Evolutionary conservation across 2,329 filamentous ascomycete genomes (phyloP), one percentile per base, ranked within the genome.

Genomic region (Fusarium lateritium): DNA sequence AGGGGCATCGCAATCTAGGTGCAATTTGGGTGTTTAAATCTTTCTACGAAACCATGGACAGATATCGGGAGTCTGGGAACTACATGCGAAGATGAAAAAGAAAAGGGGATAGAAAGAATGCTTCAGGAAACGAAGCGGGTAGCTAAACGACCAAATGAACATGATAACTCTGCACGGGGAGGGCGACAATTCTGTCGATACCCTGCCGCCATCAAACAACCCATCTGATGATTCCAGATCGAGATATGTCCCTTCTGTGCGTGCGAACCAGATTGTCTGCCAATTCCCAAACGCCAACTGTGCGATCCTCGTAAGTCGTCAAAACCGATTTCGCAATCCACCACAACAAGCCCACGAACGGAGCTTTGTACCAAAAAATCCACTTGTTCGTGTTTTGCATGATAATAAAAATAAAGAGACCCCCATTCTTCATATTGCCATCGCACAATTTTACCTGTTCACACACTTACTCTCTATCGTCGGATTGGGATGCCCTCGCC

Each of bases 401-500:
- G 52, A 54, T 49, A 43, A 50, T n/a, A 42, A 28, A 38, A 34
- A n/a, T 39, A 28, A 44, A 47, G 39, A 44, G 36, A 34, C 36
- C 36, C 19, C 36, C 44, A 40, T 36, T 38, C 17, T 51, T 42
- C 45, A 46, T 54, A 33, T 57, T 56, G 38, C 31, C 40, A 28
- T 42, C 33, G 36, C 46, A 46, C 34, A 26, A 38, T 52, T 56
- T 54, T 56, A 52, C 58, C 36, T 39, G 62, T 62, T 21, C 24
- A n/a, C 36, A 54, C 46, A 31, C 22, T 54, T 33, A 45, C 24
- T 17, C 44, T 64, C 55, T 72, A 91, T 84, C 87, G 85, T 72
- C 89, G 85, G 74, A 92, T 91, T 21, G 90, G 89, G 62, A 92
- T 89, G 42, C 84, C 85, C 46, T 77, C 77, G 55, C 67, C 76